phyloP scores from a whole-genome alignment of 768 basidiomycete genomes.

The Auriculariales sp. region DNA sequence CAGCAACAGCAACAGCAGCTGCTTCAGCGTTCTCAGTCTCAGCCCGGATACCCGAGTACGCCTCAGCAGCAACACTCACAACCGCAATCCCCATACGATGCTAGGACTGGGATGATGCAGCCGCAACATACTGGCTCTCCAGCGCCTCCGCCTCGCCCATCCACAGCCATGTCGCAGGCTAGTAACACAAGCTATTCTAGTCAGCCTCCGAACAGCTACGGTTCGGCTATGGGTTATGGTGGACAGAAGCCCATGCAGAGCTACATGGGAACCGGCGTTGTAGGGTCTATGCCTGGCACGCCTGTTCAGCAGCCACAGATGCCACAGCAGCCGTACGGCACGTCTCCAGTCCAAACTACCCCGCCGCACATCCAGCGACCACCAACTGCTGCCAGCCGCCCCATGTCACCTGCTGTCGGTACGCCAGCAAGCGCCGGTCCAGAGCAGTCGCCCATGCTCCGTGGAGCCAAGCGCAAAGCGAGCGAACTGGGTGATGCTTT shows the following conservation, averaged over 20 bases:
- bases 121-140: background rate
- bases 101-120: background rate
- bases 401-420: background rate
- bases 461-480: background rate
- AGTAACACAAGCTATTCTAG: constrained; percentile 8
- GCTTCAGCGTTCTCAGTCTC: background rate
- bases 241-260: constrained; percentile 17
- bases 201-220: constrained; percentile 9
- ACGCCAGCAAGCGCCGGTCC: background rate
- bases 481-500: constrained; percentile 2
- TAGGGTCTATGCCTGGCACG: constrained; percentile 7
- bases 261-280: constrained; percentile 6
- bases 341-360: constrained; percentile 1
- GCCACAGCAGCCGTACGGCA: constrained; percentile 3
- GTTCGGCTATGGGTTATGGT: constrained; percentile 13
- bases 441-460: background rate
- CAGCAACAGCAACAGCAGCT: constrained; percentile 5
- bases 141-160: constrained; percentile 8
- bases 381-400: background rate
- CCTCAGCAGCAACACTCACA: background rate
- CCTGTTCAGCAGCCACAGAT: constrained; percentile 10
- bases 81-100: background rate
- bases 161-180: constrained; percentile 11
- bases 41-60: background rate
- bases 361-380: background rate